Base-by-base conservation (phyloP, 257 asterid species). In the Craterostigma plantagineum region DNA sequence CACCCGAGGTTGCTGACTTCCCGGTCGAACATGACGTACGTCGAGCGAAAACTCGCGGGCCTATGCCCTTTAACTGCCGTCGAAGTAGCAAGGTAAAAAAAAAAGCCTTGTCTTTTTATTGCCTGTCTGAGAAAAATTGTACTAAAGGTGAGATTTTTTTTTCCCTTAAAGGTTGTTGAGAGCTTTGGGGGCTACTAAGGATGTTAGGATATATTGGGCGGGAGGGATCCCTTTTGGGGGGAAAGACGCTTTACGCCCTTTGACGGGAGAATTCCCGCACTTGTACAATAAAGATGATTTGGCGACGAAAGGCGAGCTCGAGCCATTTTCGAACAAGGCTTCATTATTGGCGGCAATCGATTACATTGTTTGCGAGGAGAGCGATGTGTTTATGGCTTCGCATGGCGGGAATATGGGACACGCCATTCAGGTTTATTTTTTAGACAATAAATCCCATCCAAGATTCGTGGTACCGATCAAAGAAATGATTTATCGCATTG, bases 391-490 rank as follows among this genome's bases (percentile, higher is more conserved):
- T 82, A 87, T 87, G 98, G 92, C 91, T 11, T 87, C 98, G 35
- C 98, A 87, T 56, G 98, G 98, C 14, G 95, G 98, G 55, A 82
- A 87, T 48, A 82, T 87, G 98, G 95, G 95, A 23, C 98, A 75
- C 4, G 92, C 91, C 27, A 68, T 87, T 37, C 98, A 87, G 95
- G 95, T 23, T 23, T n/a, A n/a, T n/a, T n/a, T n/a, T n/a, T n/a
- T n/a, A n/a, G n/a, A n/a, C n/a, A n/a, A n/a, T n/a, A n/a, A n/a
- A n/a, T n/a, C n/a, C n/a, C n/a, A n/a, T n/a, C n/a, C n/a, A n/a
- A n/a, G n/a, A n/a, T n/a, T n/a, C n/a, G n/a, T n/a, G n/a, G n/a
- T n/a, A n/a, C n/a, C n/a, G n/a, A n/a, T n/a, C n/a, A n/a, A n/a
- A n/a, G n/a, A n/a, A n/a, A n/a, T n/a, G n/a, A n/a, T n/a, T n/a